These are phyloP conservation scores for Sequoiadendron giganteum DNA, from an alignment of 75 land plant genomes.

Conservation along the genomic window DNA sequence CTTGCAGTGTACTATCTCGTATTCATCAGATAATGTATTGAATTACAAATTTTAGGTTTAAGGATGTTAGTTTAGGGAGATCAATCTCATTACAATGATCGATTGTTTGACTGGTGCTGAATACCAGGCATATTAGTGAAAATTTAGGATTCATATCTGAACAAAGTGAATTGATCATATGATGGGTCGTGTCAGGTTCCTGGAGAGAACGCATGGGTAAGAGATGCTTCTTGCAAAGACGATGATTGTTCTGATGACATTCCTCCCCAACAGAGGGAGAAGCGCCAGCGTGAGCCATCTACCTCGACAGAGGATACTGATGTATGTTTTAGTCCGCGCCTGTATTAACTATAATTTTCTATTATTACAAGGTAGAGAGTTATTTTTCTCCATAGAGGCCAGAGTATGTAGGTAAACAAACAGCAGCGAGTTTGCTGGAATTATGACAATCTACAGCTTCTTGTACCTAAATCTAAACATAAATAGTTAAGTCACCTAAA, in stretches of 20 bases:
- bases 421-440: neutral
- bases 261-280: slow-evolving; percentile 42
- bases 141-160: neutral
- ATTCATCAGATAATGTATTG: neutral
- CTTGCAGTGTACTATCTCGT: neutral
- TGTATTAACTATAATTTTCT: neutral
- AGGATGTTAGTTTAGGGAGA: no score
- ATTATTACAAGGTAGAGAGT: neutral
- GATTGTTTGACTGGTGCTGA: neutral
- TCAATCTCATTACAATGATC: neutral
- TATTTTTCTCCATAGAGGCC: neutral
- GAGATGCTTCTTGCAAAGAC: slow-evolving; percentile 24
- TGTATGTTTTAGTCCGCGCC: neutral
- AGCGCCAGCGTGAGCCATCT: slow-evolving; percentile 53
- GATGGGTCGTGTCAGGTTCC: slow-evolving; percentile 55
- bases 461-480: neutral
- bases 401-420: neutral
- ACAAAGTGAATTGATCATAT: neutral
- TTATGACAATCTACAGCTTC: neutral
- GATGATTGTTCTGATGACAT: neutral
- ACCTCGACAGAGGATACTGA: neutral
- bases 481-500: no score
- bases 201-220: slow-evolving; percentile 83
- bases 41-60: neutral
- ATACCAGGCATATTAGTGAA: neutral